These are phyloP conservation scores for Nicotiana sylvestris DNA, from an alignment of 257 asterid species.

Conservation along the genomic window DNA sequence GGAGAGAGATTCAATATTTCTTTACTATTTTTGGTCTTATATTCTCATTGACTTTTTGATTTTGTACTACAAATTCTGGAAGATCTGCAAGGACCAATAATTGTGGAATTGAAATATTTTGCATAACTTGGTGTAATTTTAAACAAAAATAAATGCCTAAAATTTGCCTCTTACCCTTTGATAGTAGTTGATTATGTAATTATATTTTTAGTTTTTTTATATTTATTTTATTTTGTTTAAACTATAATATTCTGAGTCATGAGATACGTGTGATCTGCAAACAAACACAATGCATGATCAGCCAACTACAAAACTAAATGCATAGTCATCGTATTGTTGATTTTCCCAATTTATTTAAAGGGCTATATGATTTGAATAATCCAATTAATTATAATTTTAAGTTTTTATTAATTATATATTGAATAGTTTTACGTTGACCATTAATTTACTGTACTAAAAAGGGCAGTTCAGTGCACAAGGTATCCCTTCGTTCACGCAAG, in stretches of 20 bases:
- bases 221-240: too few relatives aligned
- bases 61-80: neutral
- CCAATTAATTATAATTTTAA: neutral
- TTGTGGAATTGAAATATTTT: neutral
- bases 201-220: neutral
- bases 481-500: too few relatives aligned
- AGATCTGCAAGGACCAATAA: neutral
- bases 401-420: neutral
- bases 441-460: too few relatives aligned
- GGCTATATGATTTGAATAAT: neutral
- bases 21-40: neutral
- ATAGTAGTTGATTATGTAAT: neutral
- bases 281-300: neutral
- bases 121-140: neutral
- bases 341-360: neutral
- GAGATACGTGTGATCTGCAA: neutral
- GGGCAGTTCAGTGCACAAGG: too few relatives aligned
- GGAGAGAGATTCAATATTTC: neutral
- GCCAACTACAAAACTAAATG: slow-evolving; percentile 1
- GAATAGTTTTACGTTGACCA: neutral
- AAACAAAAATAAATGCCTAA: neutral
- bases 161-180: neutral
- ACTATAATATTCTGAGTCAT: neutral
- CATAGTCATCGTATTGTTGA: neutral
- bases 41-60: neutral